Percentiles rank a stretch among this genome's conserved stretches.
phyloP scores from a whole-genome alignment of 1,139 yeast species.

The Protomyces pachydermus region DNA sequence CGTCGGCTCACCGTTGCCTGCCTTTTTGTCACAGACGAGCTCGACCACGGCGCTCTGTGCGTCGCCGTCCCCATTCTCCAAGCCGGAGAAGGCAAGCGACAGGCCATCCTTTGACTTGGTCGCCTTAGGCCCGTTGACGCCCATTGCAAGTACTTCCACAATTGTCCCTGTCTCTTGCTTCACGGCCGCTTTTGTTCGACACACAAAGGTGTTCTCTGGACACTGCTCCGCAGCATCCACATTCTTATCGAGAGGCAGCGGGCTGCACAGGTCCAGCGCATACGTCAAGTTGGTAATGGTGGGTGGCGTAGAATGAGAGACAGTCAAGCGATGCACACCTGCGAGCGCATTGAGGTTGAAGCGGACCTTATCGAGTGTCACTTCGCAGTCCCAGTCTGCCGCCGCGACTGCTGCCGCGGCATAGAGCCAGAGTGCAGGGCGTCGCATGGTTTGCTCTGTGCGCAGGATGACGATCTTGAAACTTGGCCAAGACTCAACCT shows the following conservation, averaged over 20 bases:
- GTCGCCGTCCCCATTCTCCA: background rate
- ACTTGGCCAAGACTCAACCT: too few relatives aligned
- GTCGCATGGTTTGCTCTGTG: too few relatives aligned
- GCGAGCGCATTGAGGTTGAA: constrained; percentile 45
- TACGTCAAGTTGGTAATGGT: constrained; percentile 57
- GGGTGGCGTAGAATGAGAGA: constrained; percentile 68
- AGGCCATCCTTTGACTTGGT: constrained; percentile 1
- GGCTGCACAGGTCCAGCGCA: constrained; percentile 65
- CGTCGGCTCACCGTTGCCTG: constrained; percentile 3
- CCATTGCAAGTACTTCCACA: constrained; percentile 12
- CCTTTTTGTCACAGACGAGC: constrained; percentile 7
- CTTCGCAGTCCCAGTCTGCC: constrained; percentile 46
- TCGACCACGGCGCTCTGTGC: constrained; percentile 2
- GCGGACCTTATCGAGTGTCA: constrained; percentile 44
- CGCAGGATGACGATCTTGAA: too few relatives aligned
- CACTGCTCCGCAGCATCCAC: constrained; percentile 47
- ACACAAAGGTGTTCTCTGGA: constrained; percentile 55
- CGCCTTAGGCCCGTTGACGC: background rate
- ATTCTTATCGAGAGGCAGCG: constrained; percentile 38
- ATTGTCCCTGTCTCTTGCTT: constrained; percentile 6
- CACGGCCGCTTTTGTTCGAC: background rate
- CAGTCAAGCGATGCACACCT: constrained; percentile 46
- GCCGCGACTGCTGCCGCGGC: constrained; percentile 33
- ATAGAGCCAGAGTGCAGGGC: background rate
- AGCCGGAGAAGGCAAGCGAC: background rate